Base-by-base conservation (phyloP, 441 rosid species). In the Populus hybrid region DNA sequence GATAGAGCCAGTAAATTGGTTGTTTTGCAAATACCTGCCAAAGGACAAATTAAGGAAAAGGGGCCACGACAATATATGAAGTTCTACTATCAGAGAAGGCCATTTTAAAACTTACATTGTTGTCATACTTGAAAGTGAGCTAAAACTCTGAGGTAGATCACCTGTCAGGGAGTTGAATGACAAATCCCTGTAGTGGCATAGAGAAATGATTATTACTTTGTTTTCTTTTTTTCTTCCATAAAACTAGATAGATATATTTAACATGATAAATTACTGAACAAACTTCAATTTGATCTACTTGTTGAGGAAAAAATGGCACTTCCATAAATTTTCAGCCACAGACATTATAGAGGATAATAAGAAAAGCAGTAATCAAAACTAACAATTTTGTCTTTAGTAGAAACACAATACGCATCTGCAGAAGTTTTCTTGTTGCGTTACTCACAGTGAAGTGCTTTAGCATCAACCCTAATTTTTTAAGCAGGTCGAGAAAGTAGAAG, bases 1-100 rank as follows among this genome's bases (percentile, higher is more conserved):
- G 70, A 95, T 89, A 81, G 92, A 85, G 79, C 99, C 99, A 8
- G 97, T 78, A 77, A 97, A 89, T 81, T 92, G 95, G 86, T 97
- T 97, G 88, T 89, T 87, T 86, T 97, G 97, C 89, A 97, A 85
- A 86, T 89, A 87, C 87, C 99, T 97, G 85, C 72, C 75, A 72
- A 81, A 77, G 63, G 73, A 70, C 28, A 79, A 83, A 73, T 40
- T 34, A 23, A 67, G 67, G 77, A 32, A 61, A 63, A 81, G 26
- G 18, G 73, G 38, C 6, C 64, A 40, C 72, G 35, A 73, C 67
- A 38, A 72, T 69, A 67, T 57, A 34, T 24, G 30, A 59, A 57
- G 61, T n/a, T 76, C 63, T 21, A 30, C 65, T 21, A 70, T n/a
- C 14, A 30, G 32, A 73, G 38, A 20, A 72, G 75, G 57, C 76